Evolutionary conservation across 2,329 filamentous ascomycete genomes (phyloP), one percentile per base, ranked within the genome.

Genomic region (Ilyonectria sp.): DNA sequence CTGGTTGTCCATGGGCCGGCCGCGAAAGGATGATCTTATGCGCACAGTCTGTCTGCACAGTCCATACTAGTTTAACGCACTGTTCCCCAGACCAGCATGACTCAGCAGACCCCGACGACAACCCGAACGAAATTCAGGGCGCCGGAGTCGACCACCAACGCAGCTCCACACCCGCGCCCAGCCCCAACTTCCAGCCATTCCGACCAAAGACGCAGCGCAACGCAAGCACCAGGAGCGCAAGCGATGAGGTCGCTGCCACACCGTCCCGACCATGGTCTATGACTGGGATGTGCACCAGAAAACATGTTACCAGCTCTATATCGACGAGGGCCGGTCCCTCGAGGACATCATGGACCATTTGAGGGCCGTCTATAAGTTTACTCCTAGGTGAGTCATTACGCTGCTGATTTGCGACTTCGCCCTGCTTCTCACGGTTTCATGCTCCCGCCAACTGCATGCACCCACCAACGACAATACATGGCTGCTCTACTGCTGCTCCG

Each of bases 331-430:
- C 73, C 91, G 88, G 82, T 88, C 90, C 46, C 82, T 95, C 64
- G 90, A 92, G 74, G 90, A 95, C 71, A 92, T 96, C 47, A 92
- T 93, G 84, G 86, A 90, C 29, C 90, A 91, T 76, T 91, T 94
- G 86, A 89, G 86, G 70, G 83, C 83, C 63, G 83, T 86, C 65
- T 85, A 92, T 82, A 86, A 89, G 68, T 94, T 94, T 79, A 85
- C 89, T 33, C 92, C 93, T 23, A 93, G 91, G 91, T 93, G 84
- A 79, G 85, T 92, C 47, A 59, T 11, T 31, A 17, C 23, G 17
- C 15, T 21, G 21, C 40, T 13, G 9, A 23, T 58, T 37, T 47
- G 37, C 43, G 33, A 57, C 53, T 44, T 40, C 31, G 31, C 53
- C 19, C 29, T 52, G 37, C 50, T 31, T 53, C n/a, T 35, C 29